Base-by-base conservation (phyloP, 345 rosid species). In the Salix exigua region DNA sequence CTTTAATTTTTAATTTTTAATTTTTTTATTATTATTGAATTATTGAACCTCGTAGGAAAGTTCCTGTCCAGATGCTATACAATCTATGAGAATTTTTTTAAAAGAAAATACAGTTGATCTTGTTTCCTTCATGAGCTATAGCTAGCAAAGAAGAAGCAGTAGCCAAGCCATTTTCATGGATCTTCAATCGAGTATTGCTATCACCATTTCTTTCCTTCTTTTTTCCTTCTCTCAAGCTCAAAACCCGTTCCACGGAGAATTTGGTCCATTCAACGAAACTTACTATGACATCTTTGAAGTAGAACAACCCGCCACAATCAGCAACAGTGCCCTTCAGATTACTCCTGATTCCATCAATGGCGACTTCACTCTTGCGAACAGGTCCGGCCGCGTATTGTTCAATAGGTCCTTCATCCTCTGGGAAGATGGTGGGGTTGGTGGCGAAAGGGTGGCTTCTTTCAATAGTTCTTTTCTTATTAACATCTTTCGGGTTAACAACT, bases 401-500 rank as follows among this genome's bases (percentile, higher is more conserved):
- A 83, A 84, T 6, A 46, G 12, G 0, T 61, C 77, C 8, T 87
- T 87, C 75, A 70, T 71, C 63, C 84, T 88, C 35, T 85, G 87
- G 88, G 84, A 84, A 38, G 60, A 55, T 5, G 67, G 75, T 28
- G 67, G n/a, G 8, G 13, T 7, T 7, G 23, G 13, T 5, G 69
- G 21, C 18, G 44, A 44, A 2, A 73, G n/a, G 25, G 75, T 86
- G 14, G 90, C 87, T 70, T 88, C 94, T 18, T 90, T 90, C 78
- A 88, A 83, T 74, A 53, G 90, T 21, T 84, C 89, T 10, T 86
- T 88, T 74, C 77, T 85, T 12, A 73, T 90, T 80, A 88, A 87
- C 74, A 71, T 85, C 73, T 82, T 40, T 46, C 83, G 84, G 2
- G 37, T 74, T 42, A 63, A 12, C 18, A 48, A n/a, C 62, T 23